Evolutionary conservation across 2,329 filamentous ascomycete species (phyloP).

Genomic region (Sporothrix brasiliensis): DNA sequence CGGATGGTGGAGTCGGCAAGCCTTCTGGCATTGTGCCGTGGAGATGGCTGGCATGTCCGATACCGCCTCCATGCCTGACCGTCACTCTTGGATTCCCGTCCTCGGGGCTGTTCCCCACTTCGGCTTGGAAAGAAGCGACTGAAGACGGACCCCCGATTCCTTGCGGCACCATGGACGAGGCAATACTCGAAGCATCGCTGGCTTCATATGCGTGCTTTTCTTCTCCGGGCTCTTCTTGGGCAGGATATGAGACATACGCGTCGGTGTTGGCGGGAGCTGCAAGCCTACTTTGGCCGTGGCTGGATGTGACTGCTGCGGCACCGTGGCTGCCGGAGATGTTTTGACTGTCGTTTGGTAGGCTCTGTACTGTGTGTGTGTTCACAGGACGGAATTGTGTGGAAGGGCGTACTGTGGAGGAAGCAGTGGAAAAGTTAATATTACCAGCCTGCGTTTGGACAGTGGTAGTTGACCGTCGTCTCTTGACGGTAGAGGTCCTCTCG

Average conservation of each 20-base stretch:
- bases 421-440: background rate
- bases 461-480: background rate
- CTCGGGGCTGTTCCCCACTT: constrained; percentile 33
- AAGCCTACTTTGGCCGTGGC: background rate
- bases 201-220: constrained; percentile 41
- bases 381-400: background rate
- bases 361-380: background rate
- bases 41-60: background rate
- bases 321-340: background rate
- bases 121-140: constrained; percentile 36
- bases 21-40: constrained; percentile 38
- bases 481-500: constrained; percentile 29
- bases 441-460: background rate
- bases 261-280: background rate
- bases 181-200: constrained; percentile 47
- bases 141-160: constrained; percentile 42
- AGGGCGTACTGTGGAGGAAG: background rate
- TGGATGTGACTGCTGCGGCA: background rate
- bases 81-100: constrained; percentile 34
- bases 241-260: constrained; percentile 23
- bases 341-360: background rate
- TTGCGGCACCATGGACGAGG: constrained; percentile 47
- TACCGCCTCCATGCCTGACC: background rate
- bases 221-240: constrained; percentile 39
- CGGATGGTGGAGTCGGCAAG: constrained; percentile 48